Evolutionary conservation across 108 stramenopile species (phyloP).

Genomic region (Epithemia pelagica): DNA sequence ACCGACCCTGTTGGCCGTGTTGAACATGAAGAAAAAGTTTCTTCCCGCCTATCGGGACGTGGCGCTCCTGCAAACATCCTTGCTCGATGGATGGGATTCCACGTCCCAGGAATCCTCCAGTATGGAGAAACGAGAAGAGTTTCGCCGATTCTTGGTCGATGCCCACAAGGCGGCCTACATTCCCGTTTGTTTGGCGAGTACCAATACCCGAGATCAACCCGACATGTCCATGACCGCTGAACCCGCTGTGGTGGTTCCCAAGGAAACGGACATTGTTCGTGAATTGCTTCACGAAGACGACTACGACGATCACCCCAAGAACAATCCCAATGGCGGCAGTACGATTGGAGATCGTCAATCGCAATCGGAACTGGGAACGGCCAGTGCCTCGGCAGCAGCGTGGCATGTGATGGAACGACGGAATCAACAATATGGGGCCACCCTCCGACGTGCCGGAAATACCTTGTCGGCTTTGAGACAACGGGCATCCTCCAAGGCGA

Average conservation of each 20-base stretch:
- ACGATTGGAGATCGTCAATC: neutral
- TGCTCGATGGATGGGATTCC: conserved; percentile 75
- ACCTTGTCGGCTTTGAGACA: neutral
- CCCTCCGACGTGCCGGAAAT: neutral
- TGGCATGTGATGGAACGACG: neutral
- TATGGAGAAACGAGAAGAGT: conserved; percentile 64
- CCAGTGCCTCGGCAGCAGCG: neutral
- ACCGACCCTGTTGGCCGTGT: conserved; percentile 56
- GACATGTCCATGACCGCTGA: conserved; percentile 47
- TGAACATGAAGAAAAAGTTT: conserved; percentile 41
- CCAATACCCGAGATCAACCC: conserved; percentile 7
- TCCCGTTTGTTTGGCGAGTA: conserved; percentile 80
- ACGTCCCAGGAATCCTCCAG: conserved; percentile 36
- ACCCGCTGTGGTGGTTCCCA: conserved; percentile 12
- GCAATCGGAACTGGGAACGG: neutral
- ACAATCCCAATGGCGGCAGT: neutral
- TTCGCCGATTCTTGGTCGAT: conserved; percentile 75
- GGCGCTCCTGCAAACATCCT: conserved; percentile 74
- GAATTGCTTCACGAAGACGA: neutral
- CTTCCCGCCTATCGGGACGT: conserved; percentile 65
- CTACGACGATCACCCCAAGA: neutral
- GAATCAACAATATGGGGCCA: neutral
- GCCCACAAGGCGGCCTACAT: conserved; percentile 86
- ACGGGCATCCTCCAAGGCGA: neutral
- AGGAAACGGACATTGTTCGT: conserved; percentile 3